Base-by-base conservation (phyloP, 1,139 yeast genomes). In the Hyphopichia pseudoburtonii region DNA sequence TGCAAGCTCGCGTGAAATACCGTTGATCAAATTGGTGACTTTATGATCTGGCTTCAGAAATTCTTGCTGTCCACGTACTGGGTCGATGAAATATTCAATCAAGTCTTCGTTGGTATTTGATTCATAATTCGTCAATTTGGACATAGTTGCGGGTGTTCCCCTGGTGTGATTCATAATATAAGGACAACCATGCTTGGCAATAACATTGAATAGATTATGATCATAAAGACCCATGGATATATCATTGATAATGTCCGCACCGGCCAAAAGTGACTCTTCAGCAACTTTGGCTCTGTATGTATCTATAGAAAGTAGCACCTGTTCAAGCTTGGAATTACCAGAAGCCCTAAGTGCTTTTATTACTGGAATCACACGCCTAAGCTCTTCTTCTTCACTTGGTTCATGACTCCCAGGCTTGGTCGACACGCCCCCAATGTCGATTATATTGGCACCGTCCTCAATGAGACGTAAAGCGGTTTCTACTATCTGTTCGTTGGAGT, bases 351-450 rank as follows among this genome's bases (percentile, higher is more conserved):
- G 73, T 0, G 80, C 80, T 44, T 72, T 58, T 8, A 92, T 72
- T 0, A 86, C 76, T 0, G 95, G 94, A 2, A 87, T 56, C 1
- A 89, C 85, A 30, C 97, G 65, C 1, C 50, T 48, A 25, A 84
- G 47, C 52, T 85, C 94, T 45, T 81, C 89, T 32, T 68, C 73
- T 17, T 64, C 70, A 3, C 75, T 52, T 0, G 85, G 83, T 39
- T 78, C 86, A 1, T 50, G 51, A 2, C 94, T 77, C 2, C 88
- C 86, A 0, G 97, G 97, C 38, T 94, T 72, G 0, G 97, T 90
- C 0, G 96, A 86, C 41, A 88, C 88, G 1, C 97, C 97, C 6
- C 97, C 98, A 40, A 92, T 76, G 54, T 90, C 98, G 25, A 92
- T 70, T 28, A 94, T 86, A 21, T 71, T 70, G 9, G 80, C 78